Conservation (phyloP, 208 protist genomes). For the Leishmania turanica region DNA sequence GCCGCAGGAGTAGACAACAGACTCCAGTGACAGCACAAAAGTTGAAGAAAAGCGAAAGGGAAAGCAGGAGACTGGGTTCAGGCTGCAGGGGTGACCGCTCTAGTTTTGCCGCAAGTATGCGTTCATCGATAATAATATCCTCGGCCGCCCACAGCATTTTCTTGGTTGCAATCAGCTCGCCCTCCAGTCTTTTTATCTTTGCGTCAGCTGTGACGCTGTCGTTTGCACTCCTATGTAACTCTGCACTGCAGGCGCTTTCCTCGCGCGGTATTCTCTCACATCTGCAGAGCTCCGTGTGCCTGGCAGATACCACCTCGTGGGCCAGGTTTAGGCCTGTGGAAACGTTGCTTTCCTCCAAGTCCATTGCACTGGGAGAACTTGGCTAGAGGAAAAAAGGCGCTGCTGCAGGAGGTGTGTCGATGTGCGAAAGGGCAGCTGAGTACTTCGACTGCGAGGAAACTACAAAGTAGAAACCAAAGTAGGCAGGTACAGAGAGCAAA, state of each 20-base stretch:
- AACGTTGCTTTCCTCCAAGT: neutral
- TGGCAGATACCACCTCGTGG: neutral
- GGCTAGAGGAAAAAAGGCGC: neutral
- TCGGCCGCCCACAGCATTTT: conserved; percentile 14
- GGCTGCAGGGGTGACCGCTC: neutral
- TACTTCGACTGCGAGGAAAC: neutral
- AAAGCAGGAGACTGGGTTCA: neutral
- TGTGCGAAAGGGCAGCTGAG: neutral
- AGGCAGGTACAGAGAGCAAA: neutral
- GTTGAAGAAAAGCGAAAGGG: neutral
- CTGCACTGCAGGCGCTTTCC: neutral
- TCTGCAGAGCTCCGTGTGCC: neutral
- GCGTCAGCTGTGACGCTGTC: neutral
- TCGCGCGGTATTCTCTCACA: neutral
- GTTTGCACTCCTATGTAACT: neutral
- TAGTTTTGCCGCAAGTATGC: neutral
- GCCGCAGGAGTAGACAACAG: neutral
- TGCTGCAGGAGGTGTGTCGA: neutral
- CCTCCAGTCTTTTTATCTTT: neutral
- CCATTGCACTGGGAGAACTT: neutral
- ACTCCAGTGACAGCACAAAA: neutral
- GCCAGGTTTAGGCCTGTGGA: neutral
- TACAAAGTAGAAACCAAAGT: neutral
- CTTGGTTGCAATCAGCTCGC: neutral
- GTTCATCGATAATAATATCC: conserved; percentile 26